Conservation (phyloP, 805 yeast genomes). For the Saturnispora serradocipensis region DNA sequence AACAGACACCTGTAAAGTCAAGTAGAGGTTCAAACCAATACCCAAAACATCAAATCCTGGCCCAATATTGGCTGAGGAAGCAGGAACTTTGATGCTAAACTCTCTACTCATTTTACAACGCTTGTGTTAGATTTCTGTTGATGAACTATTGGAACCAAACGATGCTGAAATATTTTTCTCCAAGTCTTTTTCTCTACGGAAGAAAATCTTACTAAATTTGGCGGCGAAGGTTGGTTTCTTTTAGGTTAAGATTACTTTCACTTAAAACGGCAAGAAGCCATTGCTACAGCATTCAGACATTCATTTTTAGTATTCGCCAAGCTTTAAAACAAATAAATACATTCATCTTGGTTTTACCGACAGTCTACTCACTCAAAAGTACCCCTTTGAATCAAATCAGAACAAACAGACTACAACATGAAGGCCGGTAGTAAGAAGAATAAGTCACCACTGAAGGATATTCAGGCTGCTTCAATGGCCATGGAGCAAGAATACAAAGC, state of each 20-base stretch:
- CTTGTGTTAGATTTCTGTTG: background rate
- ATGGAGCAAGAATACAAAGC: slow-evolving; percentile 66
- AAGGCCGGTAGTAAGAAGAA: slow-evolving; percentile 6
- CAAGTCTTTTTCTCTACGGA: background rate
- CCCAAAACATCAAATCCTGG: slow-evolving; percentile 98
- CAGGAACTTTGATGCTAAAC: slow-evolving; percentile 73
- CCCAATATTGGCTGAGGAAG: slow-evolving; percentile 96
- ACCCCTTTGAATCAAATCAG: background rate
- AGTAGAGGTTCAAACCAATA: slow-evolving; percentile 68
- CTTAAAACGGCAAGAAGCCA: background rate
- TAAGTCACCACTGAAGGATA: slow-evolving; percentile 31
- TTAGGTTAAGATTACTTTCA: background rate
- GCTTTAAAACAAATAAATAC: background rate
- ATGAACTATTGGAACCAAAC: background rate
- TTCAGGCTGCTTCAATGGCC: slow-evolving; percentile 59
- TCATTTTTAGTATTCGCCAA: background rate
- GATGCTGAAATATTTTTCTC: background rate
- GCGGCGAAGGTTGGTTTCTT: background rate
- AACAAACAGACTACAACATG: background rate
- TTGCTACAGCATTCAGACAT: background rate
- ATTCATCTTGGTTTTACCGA: background rate
- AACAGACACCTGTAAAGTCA: slow-evolving; percentile 60
- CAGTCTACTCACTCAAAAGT: background rate
- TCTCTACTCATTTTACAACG: slow-evolving; percentile 32
- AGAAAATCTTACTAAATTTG: background rate